These are phyloP conservation scores for Pelargonium cotyledonis DNA, from an alignment of 441 rosid species.

Conservation along the genomic window DNA sequence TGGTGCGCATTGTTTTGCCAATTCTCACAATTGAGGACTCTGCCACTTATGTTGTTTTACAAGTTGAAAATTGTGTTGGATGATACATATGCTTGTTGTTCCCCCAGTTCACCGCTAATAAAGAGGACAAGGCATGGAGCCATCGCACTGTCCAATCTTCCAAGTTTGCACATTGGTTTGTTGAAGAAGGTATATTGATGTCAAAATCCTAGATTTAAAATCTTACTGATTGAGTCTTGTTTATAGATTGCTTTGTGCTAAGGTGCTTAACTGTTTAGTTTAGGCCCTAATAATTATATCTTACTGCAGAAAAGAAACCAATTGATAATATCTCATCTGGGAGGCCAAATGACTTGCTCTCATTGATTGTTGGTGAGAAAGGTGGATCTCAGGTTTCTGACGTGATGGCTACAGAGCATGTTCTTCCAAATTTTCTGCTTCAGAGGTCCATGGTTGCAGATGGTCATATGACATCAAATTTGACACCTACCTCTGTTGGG, in stretches of 20 bases:
- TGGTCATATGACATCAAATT: conserved; percentile 25
- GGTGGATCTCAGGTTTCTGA: conserved; percentile 42
- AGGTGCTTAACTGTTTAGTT: neutral
- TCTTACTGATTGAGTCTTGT: neutral
- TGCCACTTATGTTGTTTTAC: neutral
- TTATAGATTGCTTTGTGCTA: neutral
- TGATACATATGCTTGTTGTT: conserved; percentile 12
- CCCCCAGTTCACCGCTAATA: conserved; percentile 41
- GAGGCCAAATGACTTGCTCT: conserved; percentile 55
- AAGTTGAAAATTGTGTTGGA: conserved; percentile 5
- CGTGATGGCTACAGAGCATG: conserved; percentile 28
- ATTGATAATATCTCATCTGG: conserved; percentile 35
- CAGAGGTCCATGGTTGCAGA: conserved; percentile 34
- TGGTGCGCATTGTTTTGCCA: neutral
- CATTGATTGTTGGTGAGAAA: conserved; percentile 67
- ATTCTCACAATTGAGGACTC: neutral
- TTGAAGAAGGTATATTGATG: conserved; percentile 62
- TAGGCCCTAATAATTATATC: conserved; percentile 10
- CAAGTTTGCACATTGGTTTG: conserved; percentile 84
- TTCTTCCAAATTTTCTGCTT: conserved; percentile 29
- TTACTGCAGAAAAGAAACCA: conserved; percentile 59
- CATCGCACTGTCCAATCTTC: conserved; percentile 55
- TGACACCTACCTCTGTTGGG: conserved; percentile 23
- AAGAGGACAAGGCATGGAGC: conserved; percentile 42
- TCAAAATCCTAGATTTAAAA: conserved; percentile 10